Base-by-base conservation (phyloP, 331 rosid species). In the Malus hybrid region DNA sequence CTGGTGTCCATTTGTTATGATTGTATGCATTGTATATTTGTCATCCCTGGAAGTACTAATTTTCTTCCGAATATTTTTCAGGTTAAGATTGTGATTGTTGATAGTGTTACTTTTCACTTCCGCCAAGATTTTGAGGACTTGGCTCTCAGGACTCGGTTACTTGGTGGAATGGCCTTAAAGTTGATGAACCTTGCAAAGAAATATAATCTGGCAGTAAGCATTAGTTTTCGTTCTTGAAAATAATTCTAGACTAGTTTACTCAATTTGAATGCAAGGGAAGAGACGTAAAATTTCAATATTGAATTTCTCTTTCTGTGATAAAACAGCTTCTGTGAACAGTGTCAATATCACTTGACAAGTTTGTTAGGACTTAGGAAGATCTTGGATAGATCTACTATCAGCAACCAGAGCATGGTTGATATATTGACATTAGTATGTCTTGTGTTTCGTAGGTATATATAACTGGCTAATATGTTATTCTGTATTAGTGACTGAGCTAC, bases 61-160 rank as follows among this genome's bases (percentile, higher is more conserved):
- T 28, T 50, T 44, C 50, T 56, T 54, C 68, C 24, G 50, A 6
- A 78, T 22, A 62, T 29, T 48, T 80, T 71, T 27, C 86, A 94
- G 99, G 96, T 94, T 63, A 94, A 88, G 87, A 78, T 94, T 69
- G 79, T 94, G 64, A 85, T 94, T 78, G 57, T 92, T 78, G 99
- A 94, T 78, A 94, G 97, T 83, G 93, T 94, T 71, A 90, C 97
- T 76, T 88, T 94, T 84, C 99, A 94, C 81, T 94, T 92, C 73
- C 93, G 93, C 83, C 97, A 92, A 92, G 96, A 88, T 80, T 92
- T 94, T 72, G 96, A 87, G 7, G 97, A 93, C 76, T 87, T 90
- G 89, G 93, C 93, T 73, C 94, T 84, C 73, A 87, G 98, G 83
- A 91, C 97, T 71, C 90, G 97, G 15, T 82, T 93, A 80, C 92